A percentile compares a stretch with the other conserved stretches of the same genome.
Evolutionary conservation across 352 stramenopile species (phyloP).

Genomic region (Phytophthora multivora): DNA sequence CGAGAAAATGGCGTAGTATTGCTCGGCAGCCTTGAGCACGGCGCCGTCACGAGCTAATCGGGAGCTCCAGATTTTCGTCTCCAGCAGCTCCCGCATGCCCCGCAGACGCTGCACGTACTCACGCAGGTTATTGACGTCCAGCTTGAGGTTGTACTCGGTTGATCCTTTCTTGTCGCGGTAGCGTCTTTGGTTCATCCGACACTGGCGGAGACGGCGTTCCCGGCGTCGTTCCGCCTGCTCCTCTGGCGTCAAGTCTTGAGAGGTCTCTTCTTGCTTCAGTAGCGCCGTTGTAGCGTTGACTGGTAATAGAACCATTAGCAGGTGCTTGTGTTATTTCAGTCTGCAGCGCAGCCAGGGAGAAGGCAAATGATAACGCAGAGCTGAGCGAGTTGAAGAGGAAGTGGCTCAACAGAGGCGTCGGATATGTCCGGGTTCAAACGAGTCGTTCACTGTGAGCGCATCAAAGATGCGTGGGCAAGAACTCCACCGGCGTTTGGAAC

Average conservation of each 20-base stretch:
- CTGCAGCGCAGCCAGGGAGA: neutral
- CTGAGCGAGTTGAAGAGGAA: no score
- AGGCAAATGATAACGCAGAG: slow-evolving; percentile 3
- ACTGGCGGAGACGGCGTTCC: slow-evolving; percentile 58
- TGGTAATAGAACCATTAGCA: slow-evolving; percentile 5
- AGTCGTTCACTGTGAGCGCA: no score
- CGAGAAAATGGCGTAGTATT: slow-evolving; percentile 74
- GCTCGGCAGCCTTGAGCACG: slow-evolving; percentile 54
- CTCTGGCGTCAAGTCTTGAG: neutral
- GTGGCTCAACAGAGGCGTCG: no score
- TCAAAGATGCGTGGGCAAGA: no score
- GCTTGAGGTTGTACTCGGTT: slow-evolving; percentile 64
- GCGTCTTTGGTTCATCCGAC: slow-evolving; percentile 67
- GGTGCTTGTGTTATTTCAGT: slow-evolving; percentile 5
- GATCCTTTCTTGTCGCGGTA: slow-evolving; percentile 76
- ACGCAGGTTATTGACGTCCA: slow-evolving; percentile 68
- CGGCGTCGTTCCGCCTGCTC: slow-evolving; percentile 22
- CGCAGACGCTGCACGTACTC: slow-evolving; percentile 61
- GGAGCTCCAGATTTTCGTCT: slow-evolving; percentile 52
- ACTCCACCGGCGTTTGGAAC: no score
- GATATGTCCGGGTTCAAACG: no score
- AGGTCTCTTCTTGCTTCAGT: neutral
- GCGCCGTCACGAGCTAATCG: slow-evolving; percentile 36
- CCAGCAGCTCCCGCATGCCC: slow-evolving; percentile 45
- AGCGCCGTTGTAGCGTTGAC: neutral